These are phyloP conservation scores for Diplogelasinospora grovesii DNA, from an alignment of 495 filamentous ascomycete genomes.

Conservation along the genomic window DNA sequence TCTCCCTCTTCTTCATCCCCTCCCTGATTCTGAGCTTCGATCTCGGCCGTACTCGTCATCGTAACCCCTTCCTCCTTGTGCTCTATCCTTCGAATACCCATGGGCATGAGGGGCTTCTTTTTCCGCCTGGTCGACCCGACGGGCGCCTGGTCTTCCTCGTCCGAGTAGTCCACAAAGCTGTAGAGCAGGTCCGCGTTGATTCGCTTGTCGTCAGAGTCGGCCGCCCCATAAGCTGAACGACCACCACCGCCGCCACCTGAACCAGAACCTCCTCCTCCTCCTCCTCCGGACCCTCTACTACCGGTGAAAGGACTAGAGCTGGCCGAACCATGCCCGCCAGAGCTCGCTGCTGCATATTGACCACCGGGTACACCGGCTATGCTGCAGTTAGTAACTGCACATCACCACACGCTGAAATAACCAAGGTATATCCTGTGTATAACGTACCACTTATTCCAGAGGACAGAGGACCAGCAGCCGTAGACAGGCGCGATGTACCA, in stretches of 20 bases:
- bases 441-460: conserved; percentile 26
- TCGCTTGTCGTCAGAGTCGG: conserved; percentile 24
- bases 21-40: conserved; percentile 30
- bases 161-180: conserved; percentile 20
- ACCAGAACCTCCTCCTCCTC: background rate
- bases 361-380: conserved; percentile 20
- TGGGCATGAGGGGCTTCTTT: conserved; percentile 22
- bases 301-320: conserved; percentile 27
- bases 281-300: conserved; percentile 10
- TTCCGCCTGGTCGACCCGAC: conserved; percentile 14
- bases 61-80: conserved; percentile 47
- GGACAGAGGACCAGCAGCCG: conserved; percentile 35
- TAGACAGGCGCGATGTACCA: conserved; percentile 11
- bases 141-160: conserved; percentile 20
- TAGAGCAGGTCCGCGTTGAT: conserved; percentile 39
- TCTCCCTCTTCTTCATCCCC: conserved; percentile 31
- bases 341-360: conserved; percentile 23
- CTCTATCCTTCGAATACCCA: conserved; percentile 47
- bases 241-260: conserved; percentile 2
- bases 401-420: background rate
- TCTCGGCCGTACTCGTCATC: conserved; percentile 48
- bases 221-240: conserved; percentile 4
- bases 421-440: conserved; percentile 4
- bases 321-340: conserved; percentile 25
- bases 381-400: background rate